Percentiles rank a stretch among this genome's conserved stretches.
phyloP scores from a whole-genome alignment of 129 eudicot species.

The Arctium lappa region DNA sequence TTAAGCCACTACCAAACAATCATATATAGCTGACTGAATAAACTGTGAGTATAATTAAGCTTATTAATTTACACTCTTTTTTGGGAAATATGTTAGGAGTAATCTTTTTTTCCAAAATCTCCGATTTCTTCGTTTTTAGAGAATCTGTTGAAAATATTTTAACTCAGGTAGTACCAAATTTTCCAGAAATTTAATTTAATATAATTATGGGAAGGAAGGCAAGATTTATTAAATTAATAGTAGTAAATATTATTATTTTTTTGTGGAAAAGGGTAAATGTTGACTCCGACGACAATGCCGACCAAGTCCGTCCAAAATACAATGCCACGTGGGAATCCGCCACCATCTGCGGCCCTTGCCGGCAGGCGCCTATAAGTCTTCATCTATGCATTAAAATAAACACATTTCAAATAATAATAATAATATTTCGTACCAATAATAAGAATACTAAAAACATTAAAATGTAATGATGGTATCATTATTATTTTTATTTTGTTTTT shows the following conservation, averaged over 20 bases:
- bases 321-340: conserved; percentile 49
- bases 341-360: conserved; percentile 52
- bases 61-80: no score
- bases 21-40: no score
- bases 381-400: background rate
- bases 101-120: no score
- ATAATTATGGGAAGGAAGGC: background rate
- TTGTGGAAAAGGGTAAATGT: conserved; percentile 21
- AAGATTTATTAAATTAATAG: background rate
- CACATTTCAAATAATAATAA: background rate
- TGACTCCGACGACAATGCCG: conserved; percentile 50
- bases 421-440: no score
- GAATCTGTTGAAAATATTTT: no score
- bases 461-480: conserved; percentile 24
- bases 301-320: conserved; percentile 45
- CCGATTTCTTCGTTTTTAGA: no score
- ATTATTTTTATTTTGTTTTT: background rate
- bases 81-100: no score
- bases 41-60: no score
- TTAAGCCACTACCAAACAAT: no score
- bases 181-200: background rate
- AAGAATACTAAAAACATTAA: background rate
- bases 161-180: no score
- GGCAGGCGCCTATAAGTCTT: conserved; percentile 39
- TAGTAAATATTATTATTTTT: background rate